phyloP scores from a whole-genome alignment of 129 eudicot species.

The Dittrichia graveolens region DNA sequence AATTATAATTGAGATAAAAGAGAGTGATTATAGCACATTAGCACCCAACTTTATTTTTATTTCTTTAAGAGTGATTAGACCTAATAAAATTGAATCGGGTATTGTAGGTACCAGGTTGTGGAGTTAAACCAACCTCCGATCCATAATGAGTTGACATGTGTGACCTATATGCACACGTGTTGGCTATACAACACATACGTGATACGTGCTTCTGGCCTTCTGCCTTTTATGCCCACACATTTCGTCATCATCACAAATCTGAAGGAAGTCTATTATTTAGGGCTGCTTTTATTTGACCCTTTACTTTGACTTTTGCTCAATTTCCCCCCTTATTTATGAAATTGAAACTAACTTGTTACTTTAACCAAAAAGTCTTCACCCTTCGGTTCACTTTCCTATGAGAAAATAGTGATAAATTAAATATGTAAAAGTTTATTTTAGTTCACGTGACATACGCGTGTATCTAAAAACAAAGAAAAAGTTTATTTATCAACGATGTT shows the following conservation, averaged over 20 bases:
- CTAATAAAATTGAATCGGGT: neutral
- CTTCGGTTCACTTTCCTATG: neutral
- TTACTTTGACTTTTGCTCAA: neutral
- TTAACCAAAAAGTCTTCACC: too few relatives aligned
- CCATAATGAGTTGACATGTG: neutral
- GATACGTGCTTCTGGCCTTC: too few relatives aligned
- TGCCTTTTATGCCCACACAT: neutral
- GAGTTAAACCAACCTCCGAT: neutral
- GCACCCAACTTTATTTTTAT: too few relatives aligned
- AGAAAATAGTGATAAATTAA: too few relatives aligned
- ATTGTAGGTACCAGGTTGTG: too few relatives aligned
- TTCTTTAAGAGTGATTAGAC: too few relatives aligned
- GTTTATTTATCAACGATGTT: too few relatives aligned
- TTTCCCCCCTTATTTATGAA: neutral
- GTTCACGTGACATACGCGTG: too few relatives aligned
- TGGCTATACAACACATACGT: neutral
- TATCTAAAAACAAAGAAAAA: too few relatives aligned
- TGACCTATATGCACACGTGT: conserved; percentile 1
- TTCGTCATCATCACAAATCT: conserved; percentile 9
- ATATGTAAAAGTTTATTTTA: too few relatives aligned
- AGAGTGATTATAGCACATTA: too few relatives aligned
- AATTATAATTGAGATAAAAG: too few relatives aligned
- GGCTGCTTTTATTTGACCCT: neutral
- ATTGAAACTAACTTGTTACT: neutral
- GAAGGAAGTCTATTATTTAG: neutral